A percentile compares a stretch with the other conserved stretches of the same genome.
These are phyloP conservation scores for Asterochloris erici DNA, from an alignment of 139 green algal genomes.

Conservation along the genomic window DNA sequence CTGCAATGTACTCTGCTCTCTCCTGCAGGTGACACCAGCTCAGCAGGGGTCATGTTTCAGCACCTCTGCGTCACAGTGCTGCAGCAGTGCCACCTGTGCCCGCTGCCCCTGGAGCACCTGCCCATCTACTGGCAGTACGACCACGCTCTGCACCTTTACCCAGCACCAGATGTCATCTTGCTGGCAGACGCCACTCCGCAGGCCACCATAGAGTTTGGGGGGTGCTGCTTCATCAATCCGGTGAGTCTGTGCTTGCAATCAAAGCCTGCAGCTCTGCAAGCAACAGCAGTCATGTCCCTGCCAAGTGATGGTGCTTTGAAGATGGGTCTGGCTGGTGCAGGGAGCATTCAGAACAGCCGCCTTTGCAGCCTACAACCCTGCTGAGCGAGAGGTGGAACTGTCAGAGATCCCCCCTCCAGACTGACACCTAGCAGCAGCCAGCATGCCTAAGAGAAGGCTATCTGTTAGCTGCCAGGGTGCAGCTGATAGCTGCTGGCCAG, in stretches of 20 bases:
- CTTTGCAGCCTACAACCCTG: constrained; percentile 66
- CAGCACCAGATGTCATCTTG: constrained; percentile 77
- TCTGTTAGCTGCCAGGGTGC: no score
- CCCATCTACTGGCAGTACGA: constrained; percentile 74
- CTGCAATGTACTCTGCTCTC: not conserved
- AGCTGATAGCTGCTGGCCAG: no score
- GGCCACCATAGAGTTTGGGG: constrained; percentile 45
- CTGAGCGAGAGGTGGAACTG: constrained; percentile 40
- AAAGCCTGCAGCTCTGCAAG: not conserved
- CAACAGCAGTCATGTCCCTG: not conserved
- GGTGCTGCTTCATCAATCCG: constrained; percentile 72
- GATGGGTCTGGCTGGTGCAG: constrained; percentile 30
- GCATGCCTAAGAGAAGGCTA: no score
- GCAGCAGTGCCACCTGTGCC: constrained; percentile 89
- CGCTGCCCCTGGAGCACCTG: constrained; percentile 79
- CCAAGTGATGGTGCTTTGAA: not conserved
- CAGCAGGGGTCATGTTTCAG: constrained; percentile 22
- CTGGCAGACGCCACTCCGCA: constrained; percentile 62
- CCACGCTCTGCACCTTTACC: constrained; percentile 81
- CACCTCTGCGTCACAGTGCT: constrained; percentile 81
- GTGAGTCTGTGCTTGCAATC: constrained; percentile 19
- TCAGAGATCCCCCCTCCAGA: constrained; percentile 39
- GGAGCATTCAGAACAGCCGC: constrained; percentile 53
- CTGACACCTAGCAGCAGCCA: no score
- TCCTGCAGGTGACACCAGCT: not conserved